Evolutionary conservation across 495 filamentous ascomycete genomes (phyloP), one percentile per base, ranked within the genome.

Genomic region (Lasiosphaeria hispida): DNA sequence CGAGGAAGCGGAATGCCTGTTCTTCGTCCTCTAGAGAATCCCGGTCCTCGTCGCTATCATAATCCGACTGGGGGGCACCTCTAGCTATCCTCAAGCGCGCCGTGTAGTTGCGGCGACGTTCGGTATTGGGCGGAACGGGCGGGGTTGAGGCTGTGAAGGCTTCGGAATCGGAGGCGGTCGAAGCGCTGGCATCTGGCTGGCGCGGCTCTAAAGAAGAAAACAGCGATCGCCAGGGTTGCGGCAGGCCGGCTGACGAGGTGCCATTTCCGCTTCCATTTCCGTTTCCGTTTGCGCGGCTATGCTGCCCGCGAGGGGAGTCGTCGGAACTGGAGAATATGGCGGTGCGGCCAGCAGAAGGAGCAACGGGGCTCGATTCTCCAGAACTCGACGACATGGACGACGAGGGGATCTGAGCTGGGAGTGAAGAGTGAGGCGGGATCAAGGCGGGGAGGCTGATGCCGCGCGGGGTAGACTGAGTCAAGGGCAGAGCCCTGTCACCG

Each of bases 31-130:
- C 66, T 17, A 59, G n/a, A 17, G 44, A 48, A 23, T 63, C 67
- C 1, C 48, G 15, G 10, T 70, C 69, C 1, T 66, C 69, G 1
- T 70, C 70, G 43, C 65, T 71, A 5, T 67, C 62, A 44, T 61
- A 51, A 7, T 67, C 64, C 7, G 61, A 49, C n/a, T 36, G 33
- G n/a, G 34, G 15, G 14, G 39, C 38, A n/a, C 42, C 37, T 17
- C 62, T 53, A n/a, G 37, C 10, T 17, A 58, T 7, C 17, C 61
- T 39, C n/a, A 40, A 14, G 38, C 44, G 49, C 38, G 35, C 48
- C 11, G 37, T 44, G 42, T 48, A 36, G 42, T 42, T 42, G 15
- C 55, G 60, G 30, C 54, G 60, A 15, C 55, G 60, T 1, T 58
- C 60, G 15, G 53, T 39, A 30, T 45, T 57, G 1, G 53, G 15